Conservation (phyloP, 2,329 filamentous ascomycete genomes). For the Zasmidium citrigriseum region DNA sequence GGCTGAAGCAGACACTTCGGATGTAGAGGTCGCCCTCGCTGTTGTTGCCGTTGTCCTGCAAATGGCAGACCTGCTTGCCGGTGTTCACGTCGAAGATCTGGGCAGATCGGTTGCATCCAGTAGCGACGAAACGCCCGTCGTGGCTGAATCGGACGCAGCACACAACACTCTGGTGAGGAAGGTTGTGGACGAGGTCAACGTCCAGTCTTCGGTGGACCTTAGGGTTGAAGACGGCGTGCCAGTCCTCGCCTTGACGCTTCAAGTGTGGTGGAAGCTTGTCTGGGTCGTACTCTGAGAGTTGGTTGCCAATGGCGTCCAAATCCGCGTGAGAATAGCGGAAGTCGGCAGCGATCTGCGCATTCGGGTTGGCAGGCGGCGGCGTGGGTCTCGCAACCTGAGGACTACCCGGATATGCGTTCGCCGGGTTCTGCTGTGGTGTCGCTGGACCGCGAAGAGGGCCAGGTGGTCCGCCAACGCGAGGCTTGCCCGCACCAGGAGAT, state of each 20-base stretch:
- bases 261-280: slow-evolving; percentile 81
- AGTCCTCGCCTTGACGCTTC: slow-evolving; percentile 87
- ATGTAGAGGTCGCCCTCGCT: slow-evolving; percentile 94
- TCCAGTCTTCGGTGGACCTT: slow-evolving; percentile 85
- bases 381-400: slow-evolving; percentile 87
- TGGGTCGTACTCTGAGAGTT: slow-evolving; percentile 81
- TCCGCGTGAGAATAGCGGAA: slow-evolving; percentile 37
- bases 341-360: slow-evolving; percentile 29
- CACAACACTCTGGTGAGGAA: slow-evolving; percentile 92
- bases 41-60: slow-evolving; percentile 86
- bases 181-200: slow-evolving; percentile 89
- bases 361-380: slow-evolving; percentile 51
- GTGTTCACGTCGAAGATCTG: slow-evolving; percentile 94
- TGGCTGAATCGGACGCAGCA: slow-evolving; percentile 97
- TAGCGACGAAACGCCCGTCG: slow-evolving; percentile 93
- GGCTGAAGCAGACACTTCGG: slow-evolving; percentile 96
- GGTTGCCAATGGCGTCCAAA: slow-evolving; percentile 59
- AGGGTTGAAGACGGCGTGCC: slow-evolving; percentile 95
- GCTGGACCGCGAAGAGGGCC: slow-evolving; percentile 60
- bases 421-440: slow-evolving; percentile 88
- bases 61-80: slow-evolving; percentile 82
- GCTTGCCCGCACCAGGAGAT: slow-evolving; percentile 81
- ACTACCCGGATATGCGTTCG: slow-evolving; percentile 84
- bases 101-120: slow-evolving; percentile 97
- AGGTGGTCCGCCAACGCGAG: slow-evolving; percentile 37